Percentiles rank a stretch among this genome's conserved stretches.
phyloP scores from a whole-genome alignment of 2,329 filamentous ascomycete species.

The Ophiostoma pallidulum region DNA sequence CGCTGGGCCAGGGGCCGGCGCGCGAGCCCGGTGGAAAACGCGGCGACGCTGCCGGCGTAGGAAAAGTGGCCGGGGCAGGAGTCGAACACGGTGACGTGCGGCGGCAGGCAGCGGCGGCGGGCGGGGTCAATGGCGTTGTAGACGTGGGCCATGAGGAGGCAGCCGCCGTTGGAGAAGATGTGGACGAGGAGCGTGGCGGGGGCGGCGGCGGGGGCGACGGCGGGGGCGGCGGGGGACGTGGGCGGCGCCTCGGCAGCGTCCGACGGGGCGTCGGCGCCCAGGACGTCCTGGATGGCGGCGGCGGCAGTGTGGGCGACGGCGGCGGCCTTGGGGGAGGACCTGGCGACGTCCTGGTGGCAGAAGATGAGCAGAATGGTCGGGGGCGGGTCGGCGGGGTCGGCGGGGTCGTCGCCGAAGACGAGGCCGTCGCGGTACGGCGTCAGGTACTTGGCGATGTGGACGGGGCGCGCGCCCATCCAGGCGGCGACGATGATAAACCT shows the following conservation, averaged over 20 bases:
- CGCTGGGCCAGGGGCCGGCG: slow-evolving; percentile 14
- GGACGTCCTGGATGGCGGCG: slow-evolving; percentile 27
- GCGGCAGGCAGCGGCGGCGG: slow-evolving; percentile 25
- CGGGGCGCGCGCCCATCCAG: slow-evolving; percentile 43
- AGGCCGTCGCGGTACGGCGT: slow-evolving; percentile 29
- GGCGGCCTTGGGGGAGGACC: slow-evolving; percentile 25
- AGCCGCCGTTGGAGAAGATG: slow-evolving; percentile 44
- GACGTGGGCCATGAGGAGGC: slow-evolving; percentile 31
- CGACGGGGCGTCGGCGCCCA: no score
- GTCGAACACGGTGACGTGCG: slow-evolving; percentile 37
- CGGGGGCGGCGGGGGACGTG: slow-evolving; percentile 12
- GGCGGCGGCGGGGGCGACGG: slow-evolving; percentile 20
- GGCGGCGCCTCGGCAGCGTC: not conserved
- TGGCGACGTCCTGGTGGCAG: slow-evolving; percentile 29
- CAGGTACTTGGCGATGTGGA: slow-evolving; percentile 44
- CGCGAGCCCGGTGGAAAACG: slow-evolving; percentile 6
- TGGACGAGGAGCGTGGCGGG: slow-evolving; percentile 38
- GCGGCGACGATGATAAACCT: slow-evolving; percentile 38
- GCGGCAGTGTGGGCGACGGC: slow-evolving; percentile 31
- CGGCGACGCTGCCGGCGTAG: slow-evolving; percentile 20
- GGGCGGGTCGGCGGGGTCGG: no score
- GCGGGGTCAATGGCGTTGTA: slow-evolving; percentile 20
- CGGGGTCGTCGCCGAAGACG: slow-evolving; percentile 12
- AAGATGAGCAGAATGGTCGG: slow-evolving; percentile 38
- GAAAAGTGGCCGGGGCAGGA: slow-evolving; percentile 38